Conservation (phyloP, 1,284 basidiomycete genomes). For the Irpex sp. region DNA sequence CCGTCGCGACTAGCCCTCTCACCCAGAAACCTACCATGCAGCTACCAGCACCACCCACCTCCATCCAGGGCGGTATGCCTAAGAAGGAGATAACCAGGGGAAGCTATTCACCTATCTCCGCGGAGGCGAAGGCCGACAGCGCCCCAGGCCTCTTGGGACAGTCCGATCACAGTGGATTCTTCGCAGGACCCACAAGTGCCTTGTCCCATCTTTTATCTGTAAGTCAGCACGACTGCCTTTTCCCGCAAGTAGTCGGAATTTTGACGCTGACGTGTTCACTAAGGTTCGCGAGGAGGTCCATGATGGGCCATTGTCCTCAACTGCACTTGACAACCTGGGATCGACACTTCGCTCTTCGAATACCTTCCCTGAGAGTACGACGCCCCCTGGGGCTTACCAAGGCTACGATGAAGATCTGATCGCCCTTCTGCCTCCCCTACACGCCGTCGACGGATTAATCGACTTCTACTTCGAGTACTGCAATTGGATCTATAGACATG, state of each 20-base stretch:
- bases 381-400: slow-evolving; percentile 14
- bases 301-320: slow-evolving; percentile 33
- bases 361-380: slow-evolving; percentile 24
- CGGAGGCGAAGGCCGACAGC: slow-evolving; percentile 7
- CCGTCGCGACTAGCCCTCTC: neutral
- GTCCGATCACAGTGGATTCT: slow-evolving; percentile 61
- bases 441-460: slow-evolving; percentile 68
- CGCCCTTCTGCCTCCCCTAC: slow-evolving; percentile 54
- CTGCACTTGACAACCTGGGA: slow-evolving; percentile 9
- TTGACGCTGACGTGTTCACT: slow-evolving; percentile 5
- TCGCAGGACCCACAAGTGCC: slow-evolving; percentile 69
- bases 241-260: neutral
- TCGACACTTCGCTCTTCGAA: slow-evolving; percentile 11
- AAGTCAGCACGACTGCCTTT: slow-evolving; percentile 15
- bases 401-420: slow-evolving; percentile 68
- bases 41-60: neutral
- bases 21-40: neutral
- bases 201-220: slow-evolving; percentile 65
- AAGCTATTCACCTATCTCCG: neutral
- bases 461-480: slow-evolving; percentile 78
- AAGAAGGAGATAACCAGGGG: neutral
- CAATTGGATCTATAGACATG: slow-evolving; percentile 79
- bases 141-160: slow-evolving; percentile 65
- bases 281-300: slow-evolving; percentile 35
- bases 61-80: neutral